A percentile compares a stretch with the other conserved stretches of the same genome.
Evolutionary conservation across 73 alveolate species (phyloP).

Genomic region (Tetrahymena thermophila): DNA sequence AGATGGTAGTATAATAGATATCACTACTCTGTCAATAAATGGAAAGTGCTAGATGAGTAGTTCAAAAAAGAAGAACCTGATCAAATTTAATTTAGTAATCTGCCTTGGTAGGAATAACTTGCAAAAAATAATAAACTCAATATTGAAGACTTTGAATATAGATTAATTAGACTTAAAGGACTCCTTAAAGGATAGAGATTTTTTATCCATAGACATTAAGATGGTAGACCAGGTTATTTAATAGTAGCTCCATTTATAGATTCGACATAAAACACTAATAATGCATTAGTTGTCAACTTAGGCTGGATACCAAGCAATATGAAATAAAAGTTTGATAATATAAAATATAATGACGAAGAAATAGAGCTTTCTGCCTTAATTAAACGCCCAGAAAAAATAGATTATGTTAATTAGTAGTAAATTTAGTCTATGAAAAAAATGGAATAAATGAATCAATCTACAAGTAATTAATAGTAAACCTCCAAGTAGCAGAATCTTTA

Average conservation of each 20-base stretch:
- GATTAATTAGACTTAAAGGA: not conserved
- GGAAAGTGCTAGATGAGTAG: constrained; percentile 32
- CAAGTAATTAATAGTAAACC: not conserved
- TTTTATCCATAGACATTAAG: constrained; percentile 8
- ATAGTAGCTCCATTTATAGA: constrained; percentile 20
- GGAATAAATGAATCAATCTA: not conserved
- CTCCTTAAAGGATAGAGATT: constrained; percentile 19
- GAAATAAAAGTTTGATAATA: not conserved
- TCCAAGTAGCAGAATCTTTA: not conserved
- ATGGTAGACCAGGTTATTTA: constrained; percentile 40
- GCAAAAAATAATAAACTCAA: not conserved
- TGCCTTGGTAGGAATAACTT: not conserved
- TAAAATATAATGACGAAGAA: not conserved
- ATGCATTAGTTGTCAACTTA: constrained; percentile 4
- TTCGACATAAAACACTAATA: not conserved
- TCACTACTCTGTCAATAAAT: constrained; percentile 22
- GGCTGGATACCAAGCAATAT: constrained; percentile 43
- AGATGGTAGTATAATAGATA: constrained; percentile 34
- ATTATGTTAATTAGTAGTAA: not conserved
- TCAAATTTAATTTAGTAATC: not conserved
- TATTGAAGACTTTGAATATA: not conserved
- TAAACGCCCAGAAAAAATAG: constrained; percentile 21
- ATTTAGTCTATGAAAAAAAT: not conserved
- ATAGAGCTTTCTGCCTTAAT: constrained; percentile 5
- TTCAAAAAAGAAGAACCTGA: not conserved